Percentiles rank a stretch among this genome's conserved stretches.
Evolutionary conservation across 2,329 filamentous ascomycete species (phyloP).

Genomic region (Grosmannia serpens): DNA sequence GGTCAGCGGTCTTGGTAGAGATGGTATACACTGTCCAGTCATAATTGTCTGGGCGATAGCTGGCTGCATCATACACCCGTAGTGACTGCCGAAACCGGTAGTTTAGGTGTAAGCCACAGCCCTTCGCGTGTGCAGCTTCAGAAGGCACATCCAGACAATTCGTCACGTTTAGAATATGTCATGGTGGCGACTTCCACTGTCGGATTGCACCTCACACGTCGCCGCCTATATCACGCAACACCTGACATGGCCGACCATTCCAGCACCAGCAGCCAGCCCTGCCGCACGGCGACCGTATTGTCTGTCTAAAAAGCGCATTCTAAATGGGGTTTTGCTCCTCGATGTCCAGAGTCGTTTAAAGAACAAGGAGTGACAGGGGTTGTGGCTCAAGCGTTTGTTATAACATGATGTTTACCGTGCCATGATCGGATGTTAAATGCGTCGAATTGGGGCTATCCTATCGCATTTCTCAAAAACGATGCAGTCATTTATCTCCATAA

Average conservation of each 20-base stretch:
- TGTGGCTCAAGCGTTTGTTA: not conserved
- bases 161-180: too few relatives aligned
- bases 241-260: not conserved
- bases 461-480: not conserved
- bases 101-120: not conserved
- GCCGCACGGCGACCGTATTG: not conserved
- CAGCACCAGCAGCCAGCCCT: not conserved
- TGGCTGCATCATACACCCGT: too few relatives aligned
- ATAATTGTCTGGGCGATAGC: not conserved
- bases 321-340: not conserved
- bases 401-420: not conserved
- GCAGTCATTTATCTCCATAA: not conserved
- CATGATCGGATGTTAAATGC: not conserved
- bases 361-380: not conserved
- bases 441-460: not conserved
- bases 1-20: not conserved
- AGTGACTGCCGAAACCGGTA: too few relatives aligned
- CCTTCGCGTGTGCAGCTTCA: not conserved
- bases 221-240: not conserved
- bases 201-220: not conserved
- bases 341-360: not conserved
- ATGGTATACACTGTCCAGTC: not conserved
- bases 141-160: not conserved
- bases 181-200: too few relatives aligned
- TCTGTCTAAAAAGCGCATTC: not conserved